A percentile compares a stretch with the other conserved stretches of the same genome.
phyloP scores from a whole-genome alignment of 2,329 filamentous ascomycete species.

The Colletotrichum navitas region DNA sequence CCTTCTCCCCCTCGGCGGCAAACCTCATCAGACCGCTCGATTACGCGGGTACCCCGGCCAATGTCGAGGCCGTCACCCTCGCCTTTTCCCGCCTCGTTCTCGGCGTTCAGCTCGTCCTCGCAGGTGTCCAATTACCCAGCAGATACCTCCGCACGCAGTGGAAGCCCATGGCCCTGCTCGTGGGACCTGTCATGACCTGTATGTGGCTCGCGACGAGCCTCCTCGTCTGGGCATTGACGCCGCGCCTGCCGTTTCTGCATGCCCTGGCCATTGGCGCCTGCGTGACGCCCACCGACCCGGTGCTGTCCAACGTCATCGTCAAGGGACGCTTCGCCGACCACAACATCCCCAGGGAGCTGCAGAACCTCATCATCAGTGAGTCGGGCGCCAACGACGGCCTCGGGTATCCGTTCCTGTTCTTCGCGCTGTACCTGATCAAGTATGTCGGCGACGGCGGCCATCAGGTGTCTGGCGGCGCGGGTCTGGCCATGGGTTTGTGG shows the following conservation, averaged over 20 bases:
- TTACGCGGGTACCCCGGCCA: conserved; percentile 72
- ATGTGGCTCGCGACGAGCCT: conserved; percentile 92
- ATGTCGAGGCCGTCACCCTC: conserved; percentile 79
- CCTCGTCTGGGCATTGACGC: conserved; percentile 81
- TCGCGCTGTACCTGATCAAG: conserved; percentile 86
- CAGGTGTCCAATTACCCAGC: conserved; percentile 87
- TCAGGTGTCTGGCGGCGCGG: conserved; percentile 68
- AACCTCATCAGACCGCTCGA: conserved; percentile 82
- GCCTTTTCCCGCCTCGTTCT: conserved; percentile 90
- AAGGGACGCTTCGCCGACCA: conserved; percentile 95
- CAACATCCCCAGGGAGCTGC: conserved; percentile 84
- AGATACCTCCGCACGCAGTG: conserved; percentile 85
- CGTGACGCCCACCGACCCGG: conserved; percentile 92
- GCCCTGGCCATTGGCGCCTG: conserved; percentile 86
- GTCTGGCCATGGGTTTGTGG: conserved; percentile 81
- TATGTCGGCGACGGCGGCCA: conserved; percentile 72
- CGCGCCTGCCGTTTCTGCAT: conserved; percentile 78
- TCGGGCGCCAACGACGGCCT: conserved; percentile 91
- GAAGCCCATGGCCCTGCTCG: conserved; percentile 78
- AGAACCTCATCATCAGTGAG: conserved; percentile 85
- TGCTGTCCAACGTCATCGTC: conserved; percentile 89
- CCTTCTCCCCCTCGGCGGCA: conserved; percentile 82
- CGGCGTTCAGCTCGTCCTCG: conserved; percentile 89
- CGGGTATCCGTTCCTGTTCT: conserved; percentile 89
- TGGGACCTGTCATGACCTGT: conserved; percentile 85